Conservation (phyloP, 805 yeast genomes). For the Metschnikowia proteae region DNA sequence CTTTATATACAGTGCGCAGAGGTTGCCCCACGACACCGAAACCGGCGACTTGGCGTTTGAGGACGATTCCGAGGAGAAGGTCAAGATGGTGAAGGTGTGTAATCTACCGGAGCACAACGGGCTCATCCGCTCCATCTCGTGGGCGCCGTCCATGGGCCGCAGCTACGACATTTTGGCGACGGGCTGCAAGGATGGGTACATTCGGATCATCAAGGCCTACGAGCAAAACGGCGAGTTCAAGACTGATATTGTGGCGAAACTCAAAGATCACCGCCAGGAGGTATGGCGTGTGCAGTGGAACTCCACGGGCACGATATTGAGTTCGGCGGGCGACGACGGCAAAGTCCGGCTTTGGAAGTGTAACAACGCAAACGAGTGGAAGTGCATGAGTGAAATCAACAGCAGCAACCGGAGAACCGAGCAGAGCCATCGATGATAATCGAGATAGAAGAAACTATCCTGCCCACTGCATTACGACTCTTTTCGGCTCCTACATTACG, state of each 20-base stretch:
- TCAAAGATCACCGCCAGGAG: constrained; percentile 77
- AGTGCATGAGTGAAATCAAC: constrained; percentile 74
- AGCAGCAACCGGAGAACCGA: constrained; percentile 19
- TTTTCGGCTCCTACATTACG: too few species aligned
- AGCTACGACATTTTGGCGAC: constrained; percentile 87
- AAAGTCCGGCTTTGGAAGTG: constrained; percentile 89
- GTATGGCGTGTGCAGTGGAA: constrained; percentile 98
- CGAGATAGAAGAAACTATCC: too few species aligned
- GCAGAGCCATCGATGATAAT: neutral
- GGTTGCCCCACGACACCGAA: neutral
- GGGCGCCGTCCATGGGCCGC: constrained; percentile 98
- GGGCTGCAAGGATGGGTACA: constrained; percentile 91
- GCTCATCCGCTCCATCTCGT: constrained; percentile 78
- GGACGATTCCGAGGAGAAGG: constrained; percentile 8
- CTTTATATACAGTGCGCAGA: constrained; percentile 50
- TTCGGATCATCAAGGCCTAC: constrained; percentile 74
- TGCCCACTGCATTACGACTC: too few species aligned
- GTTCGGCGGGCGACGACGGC: constrained; percentile 96
- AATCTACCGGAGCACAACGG: constrained; percentile 82
- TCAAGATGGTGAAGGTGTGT: constrained; percentile 52
- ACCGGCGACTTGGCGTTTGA: constrained; percentile 2
- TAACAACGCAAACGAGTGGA: constrained; percentile 78
- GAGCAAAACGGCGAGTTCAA: constrained; percentile 39
- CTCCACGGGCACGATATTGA: constrained; percentile 83
- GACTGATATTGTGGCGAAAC: constrained; percentile 61